Base-by-base conservation (phyloP, 768 basidiomycete genomes). In the Serendipita indica region DNA sequence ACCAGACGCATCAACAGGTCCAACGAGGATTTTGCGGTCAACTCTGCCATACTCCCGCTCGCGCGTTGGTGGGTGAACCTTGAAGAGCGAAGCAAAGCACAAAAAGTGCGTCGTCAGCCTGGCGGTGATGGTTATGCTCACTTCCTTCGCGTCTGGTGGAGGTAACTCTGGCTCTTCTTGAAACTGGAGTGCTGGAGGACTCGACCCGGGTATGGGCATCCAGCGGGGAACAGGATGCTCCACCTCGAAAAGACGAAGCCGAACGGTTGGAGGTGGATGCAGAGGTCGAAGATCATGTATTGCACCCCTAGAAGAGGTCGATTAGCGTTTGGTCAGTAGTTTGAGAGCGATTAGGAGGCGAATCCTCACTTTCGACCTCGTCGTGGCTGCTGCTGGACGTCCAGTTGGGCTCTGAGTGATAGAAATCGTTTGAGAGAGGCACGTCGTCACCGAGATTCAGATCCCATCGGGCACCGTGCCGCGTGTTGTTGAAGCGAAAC, bases 361-460 rank as follows among this genome's bases (percentile, higher is more conserved):
- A n/a, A n/a, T n/a, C 20, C 49, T n/a, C 32, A 54, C 49, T 54
- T 54, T 18, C 49, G 49, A 22, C 49, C 49, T n/a, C 49, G 49
- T 16, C 49, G 49, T 54, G 49, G 49, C 30, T 54, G 49, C 49
- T 54, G 49, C 30, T 54, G 49, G 30, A 54, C 30, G n/a, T 4
- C n/a, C 30, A 54, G 30, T 30, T 54, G 20, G 20, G 49, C 49
- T 32, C 49, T 54, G 10, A 27, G 12, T 12, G 49, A 54, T 54
- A 54, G 41, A 6, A 43, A 43, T n/a, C 6, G 41, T 7, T 43
- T 43, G 5, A n/a, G 27, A 25, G 16, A n/a, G 7, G 7, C 6
- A 43, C 27, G 6, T 43, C 41, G 41, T 43, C n/a, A n/a, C n/a
- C n/a, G n/a, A n/a, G n/a, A n/a, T n/a, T n/a, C n/a, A n/a, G n/a